These are phyloP conservation scores for Apiotrichum gamsii DNA, from an alignment of 1,284 basidiomycete species.

Conservation along the genomic window DNA sequence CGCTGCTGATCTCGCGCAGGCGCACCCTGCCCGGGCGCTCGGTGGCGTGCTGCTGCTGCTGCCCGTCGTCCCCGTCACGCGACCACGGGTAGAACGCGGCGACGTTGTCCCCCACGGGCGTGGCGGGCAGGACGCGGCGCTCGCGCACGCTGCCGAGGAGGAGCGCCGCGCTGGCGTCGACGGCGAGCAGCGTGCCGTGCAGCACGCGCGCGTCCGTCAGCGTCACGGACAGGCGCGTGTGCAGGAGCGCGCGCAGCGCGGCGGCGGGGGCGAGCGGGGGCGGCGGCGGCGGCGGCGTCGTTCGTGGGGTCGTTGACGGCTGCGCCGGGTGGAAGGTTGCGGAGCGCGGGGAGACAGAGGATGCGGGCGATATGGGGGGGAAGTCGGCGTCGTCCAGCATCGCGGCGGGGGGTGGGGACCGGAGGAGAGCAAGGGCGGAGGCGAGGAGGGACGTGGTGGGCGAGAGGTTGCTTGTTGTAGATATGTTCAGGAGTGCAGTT, in stretches of 20 bases:
- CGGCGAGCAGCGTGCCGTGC: constrained; percentile 5
- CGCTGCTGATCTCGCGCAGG: constrained; percentile 7
- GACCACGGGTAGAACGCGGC: constrained; percentile 12
- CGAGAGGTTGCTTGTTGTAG: too few species aligned
- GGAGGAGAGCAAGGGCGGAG: background rate
- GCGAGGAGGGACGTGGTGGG: background rate
- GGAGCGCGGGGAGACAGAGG: background rate
- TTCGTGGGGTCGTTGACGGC: too few species aligned
- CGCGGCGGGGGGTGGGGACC: background rate
- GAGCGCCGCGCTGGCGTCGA: constrained; percentile 8
- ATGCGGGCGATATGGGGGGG: too few species aligned
- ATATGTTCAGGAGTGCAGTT: too few species aligned
- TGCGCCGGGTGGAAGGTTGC: too few species aligned
- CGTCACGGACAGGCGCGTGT: constrained; percentile 5
- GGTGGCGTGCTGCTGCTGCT: background rate
- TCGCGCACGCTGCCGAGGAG: constrained; percentile 10
- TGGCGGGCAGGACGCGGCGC: constrained; percentile 3
- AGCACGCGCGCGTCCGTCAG: constrained; percentile 12
- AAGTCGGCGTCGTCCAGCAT: too few species aligned
- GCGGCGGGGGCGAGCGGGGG: background rate
- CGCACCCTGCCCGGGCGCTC: background rate
- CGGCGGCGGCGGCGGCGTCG: too few species aligned
- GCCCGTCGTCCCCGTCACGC: background rate
- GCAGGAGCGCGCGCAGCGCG: constrained; percentile 13
- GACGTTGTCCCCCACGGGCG: background rate